phyloP scores from a whole-genome alignment of 345 rosid species.

The Eucalyptus marginata region DNA sequence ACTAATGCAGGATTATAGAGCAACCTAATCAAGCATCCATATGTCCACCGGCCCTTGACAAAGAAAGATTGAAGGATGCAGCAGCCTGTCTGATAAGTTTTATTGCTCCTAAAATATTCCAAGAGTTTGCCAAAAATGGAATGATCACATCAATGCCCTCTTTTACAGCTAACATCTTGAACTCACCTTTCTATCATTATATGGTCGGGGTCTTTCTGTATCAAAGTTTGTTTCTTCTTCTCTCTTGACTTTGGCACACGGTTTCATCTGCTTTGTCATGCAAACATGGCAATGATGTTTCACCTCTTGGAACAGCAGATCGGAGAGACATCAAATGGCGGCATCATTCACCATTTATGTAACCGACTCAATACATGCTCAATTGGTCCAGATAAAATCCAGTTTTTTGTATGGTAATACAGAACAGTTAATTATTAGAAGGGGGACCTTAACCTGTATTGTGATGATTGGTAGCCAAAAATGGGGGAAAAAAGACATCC shows the following conservation, averaged over 20 bases:
- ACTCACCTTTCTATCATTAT: neutral
- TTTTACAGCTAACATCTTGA: neutral
- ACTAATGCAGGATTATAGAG: neutral
- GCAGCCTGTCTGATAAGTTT: neutral
- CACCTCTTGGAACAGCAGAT: neutral
- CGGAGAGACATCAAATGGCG: neutral
- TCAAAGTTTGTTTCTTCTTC: neutral
- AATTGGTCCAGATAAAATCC: neutral
- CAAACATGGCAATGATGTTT: neutral
- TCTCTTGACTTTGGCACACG: neutral
- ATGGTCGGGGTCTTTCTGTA: neutral
- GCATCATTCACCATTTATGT: neutral
- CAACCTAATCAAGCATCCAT: neutral
- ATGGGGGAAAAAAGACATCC: neutral
- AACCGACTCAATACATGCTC: neutral
- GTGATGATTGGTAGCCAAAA: neutral
- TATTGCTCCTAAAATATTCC: neutral
- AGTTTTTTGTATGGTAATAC: neutral
- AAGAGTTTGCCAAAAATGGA: neutral
- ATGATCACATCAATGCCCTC: neutral
- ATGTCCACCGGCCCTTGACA: neutral
- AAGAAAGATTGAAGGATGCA: neutral
- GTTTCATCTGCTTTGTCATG: neutral
- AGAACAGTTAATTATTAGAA: neutral
- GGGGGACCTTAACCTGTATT: neutral